Base-by-base conservation (phyloP, 2,329 filamentous ascomycete species). In the Sarocladium brachiariae region DNA sequence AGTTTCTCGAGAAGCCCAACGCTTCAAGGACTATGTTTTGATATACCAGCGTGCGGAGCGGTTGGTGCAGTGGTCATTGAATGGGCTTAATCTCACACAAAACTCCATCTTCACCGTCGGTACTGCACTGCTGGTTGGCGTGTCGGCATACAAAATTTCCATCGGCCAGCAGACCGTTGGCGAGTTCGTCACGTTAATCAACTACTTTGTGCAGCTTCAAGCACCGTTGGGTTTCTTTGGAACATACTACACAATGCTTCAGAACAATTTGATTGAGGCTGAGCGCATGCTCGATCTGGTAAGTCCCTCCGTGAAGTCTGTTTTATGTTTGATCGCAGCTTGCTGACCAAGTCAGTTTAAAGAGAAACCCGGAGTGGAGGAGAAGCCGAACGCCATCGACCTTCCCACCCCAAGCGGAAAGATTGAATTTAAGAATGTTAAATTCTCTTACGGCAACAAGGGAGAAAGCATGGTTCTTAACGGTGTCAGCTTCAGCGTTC, bases 41-140 rank as follows among this genome's bases (percentile, higher is more conserved):
- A 45, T 60, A 10, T 83, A 76, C 57, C 80, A 84, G 54, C 68
- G 66, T 9, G 77, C 78, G 9, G 78, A 82, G 61, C 78, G 77
- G 51, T 67, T 75, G 50, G 78, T 82, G 16, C 69, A 73, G 50
- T 70, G 76, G 56, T 81, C 77, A 2, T 61, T 81, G 50, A 80
- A 80, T 56, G 65, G 75, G 6, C 75, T 84, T 62, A 84, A 83
- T 58, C 74, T 81, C 10, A 76, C 76, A 0, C 80, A 84, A 55
- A 83, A 80, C 61, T 73, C 80, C 49, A 75, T 83, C n/a, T 83
- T 84, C 58, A 80, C 79, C 58, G 56, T 81, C 3, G 80, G 79
- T 9, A 72, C 82, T 3, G 74, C 81, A 14, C 63, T 82, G n/a
- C 75, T 79, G 1, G 80, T 80, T 53, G 78, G 75, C 54, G 75